A percentile compares a stretch with the other conserved stretches of the same genome.
Evolutionary conservation across 2,329 filamentous ascomycete genomes (phyloP).

Genomic region (Tolypocladium sp.): DNA sequence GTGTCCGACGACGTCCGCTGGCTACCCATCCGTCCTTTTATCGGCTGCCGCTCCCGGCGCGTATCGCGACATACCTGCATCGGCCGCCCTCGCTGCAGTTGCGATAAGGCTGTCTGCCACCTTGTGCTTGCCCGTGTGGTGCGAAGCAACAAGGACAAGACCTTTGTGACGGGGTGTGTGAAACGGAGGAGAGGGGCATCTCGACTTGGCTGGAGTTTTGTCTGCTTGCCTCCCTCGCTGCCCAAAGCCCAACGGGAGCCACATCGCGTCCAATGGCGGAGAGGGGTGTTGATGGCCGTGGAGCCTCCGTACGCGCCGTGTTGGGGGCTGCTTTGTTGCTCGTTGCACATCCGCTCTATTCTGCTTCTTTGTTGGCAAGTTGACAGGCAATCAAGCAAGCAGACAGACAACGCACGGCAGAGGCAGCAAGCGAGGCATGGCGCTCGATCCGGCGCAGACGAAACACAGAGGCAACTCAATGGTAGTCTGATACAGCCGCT

Average conservation of each 20-base stretch:
- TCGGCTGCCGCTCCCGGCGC: neutral
- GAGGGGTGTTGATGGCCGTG: neutral
- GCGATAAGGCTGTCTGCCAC: neutral
- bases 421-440: neutral
- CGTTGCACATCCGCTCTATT: neutral
- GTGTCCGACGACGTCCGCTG: neutral
- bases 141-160: neutral
- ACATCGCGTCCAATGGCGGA: neutral
- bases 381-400: neutral
- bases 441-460: neutral
- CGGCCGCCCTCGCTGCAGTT: neutral
- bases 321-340: neutral
- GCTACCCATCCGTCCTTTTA: neutral
- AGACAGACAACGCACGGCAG: neutral
- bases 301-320: neutral
- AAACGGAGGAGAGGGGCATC: too few species aligned
- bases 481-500: neutral
- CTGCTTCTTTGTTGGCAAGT: neutral
- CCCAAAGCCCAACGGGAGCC: neutral
- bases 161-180: neutral
- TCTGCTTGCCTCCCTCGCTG: neutral
- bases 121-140: neutral
- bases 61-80: neutral
- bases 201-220: neutral
- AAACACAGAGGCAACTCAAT: neutral